Conservation (phyloP, 192 early-diverging fungal species). For the Entomortierella lignicola region DNA sequence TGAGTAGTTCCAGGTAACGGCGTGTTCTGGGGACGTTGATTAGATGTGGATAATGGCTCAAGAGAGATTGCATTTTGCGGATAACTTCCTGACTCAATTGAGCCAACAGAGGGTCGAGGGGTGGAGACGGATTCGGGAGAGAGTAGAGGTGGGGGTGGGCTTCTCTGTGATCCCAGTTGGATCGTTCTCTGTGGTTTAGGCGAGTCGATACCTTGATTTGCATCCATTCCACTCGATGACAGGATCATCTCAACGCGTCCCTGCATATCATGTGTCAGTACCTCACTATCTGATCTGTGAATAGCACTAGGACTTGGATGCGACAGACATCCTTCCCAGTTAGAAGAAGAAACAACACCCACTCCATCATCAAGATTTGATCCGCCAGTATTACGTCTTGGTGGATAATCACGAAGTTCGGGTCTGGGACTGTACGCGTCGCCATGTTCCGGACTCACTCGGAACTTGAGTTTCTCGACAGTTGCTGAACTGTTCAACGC, state of each 20-base stretch:
- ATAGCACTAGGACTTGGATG: background rate
- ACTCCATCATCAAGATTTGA: constrained; percentile 5
- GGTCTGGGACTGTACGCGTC: constrained; percentile 6
- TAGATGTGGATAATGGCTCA: background rate
- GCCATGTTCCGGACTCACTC: constrained; percentile 11
- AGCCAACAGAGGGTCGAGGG: background rate
- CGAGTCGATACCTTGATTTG: background rate
- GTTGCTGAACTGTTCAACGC: constrained; percentile 37
- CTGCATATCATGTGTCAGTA: background rate
- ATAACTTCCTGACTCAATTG: background rate
- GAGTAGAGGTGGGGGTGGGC: background rate
- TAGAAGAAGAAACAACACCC: constrained; percentile 5
- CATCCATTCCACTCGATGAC: background rate
- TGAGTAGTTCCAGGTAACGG: background rate
- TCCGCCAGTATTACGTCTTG: constrained; percentile 9
- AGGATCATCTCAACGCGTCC: background rate
- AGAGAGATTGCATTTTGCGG: background rate
- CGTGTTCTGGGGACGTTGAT: too few relatives aligned
- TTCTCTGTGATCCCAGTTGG: background rate
- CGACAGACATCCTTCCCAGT: constrained; percentile 32
- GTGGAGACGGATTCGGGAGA: background rate
- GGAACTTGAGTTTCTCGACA: constrained; percentile 5
- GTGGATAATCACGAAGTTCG: background rate
- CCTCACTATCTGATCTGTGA: background rate
- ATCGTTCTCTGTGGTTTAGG: background rate